Percentiles rank a stretch among this genome's conserved stretches.
Conservation (phyloP, 768 basidiomycete genomes). For the Serendipita indica region DNA sequence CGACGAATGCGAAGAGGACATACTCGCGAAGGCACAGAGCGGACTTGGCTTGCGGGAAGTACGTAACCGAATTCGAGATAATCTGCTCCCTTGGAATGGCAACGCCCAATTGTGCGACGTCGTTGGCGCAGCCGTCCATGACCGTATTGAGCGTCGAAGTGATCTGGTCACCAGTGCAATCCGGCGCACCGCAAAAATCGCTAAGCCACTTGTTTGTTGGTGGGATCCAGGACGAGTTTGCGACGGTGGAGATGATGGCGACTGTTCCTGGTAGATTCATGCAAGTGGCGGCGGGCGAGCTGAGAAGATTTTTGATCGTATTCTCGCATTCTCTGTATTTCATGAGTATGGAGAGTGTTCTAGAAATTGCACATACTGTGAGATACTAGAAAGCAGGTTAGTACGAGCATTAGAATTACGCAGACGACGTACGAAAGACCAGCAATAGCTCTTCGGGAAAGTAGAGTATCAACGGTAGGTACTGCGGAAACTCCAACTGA, state of each 20-base stretch:
- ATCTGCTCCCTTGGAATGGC: neutral
- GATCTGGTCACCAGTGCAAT: conserved; percentile 3
- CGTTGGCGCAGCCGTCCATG: neutral
- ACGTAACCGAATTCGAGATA: neutral
- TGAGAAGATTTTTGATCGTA: neutral
- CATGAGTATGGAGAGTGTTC: too few relatives aligned
- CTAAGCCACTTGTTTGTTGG: neutral
- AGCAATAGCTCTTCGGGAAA: too few relatives aligned
- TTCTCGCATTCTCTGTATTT: conserved; percentile 3
- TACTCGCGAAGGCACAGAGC: conserved; percentile 5
- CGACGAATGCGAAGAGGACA: too few relatives aligned
- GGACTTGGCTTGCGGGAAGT: neutral
- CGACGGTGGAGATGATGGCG: conserved; percentile 5
- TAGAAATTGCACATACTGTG: too few relatives aligned
- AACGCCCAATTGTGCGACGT: neutral
- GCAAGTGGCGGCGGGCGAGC: neutral
- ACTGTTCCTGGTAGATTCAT: neutral
- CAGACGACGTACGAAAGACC: too few relatives aligned
- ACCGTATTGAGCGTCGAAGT: conserved; percentile 4
- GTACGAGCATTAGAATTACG: too few relatives aligned
- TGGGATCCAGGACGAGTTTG: conserved; percentile 1
- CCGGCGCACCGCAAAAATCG: neutral
- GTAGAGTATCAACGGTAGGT: too few relatives aligned
- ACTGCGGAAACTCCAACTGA: too few relatives aligned
- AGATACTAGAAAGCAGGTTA: too few relatives aligned